A percentile compares a stretch with the other conserved stretches of the same genome.
phyloP scores from a whole-genome alignment of 2,329 filamentous ascomycete genomes.

The Botrytis tulipae region DNA sequence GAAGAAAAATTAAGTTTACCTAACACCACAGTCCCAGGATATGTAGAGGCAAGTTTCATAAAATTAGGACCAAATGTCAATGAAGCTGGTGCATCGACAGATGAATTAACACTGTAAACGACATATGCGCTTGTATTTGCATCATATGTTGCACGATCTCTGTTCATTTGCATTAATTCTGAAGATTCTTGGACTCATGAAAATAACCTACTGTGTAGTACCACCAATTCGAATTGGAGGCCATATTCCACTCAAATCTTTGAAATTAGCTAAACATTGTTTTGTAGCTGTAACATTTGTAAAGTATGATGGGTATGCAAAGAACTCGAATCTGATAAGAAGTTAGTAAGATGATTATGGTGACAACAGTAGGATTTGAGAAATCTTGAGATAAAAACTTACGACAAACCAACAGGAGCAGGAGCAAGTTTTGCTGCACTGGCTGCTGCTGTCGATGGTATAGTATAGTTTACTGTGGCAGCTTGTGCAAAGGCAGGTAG shows the following conservation, averaged over 20 bases:
- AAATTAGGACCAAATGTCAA: slow-evolving; percentile 54
- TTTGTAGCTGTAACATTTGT: slow-evolving; percentile 50
- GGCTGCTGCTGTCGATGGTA: slow-evolving; percentile 30
- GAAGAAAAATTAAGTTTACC: slow-evolving; percentile 32
- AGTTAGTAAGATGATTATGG: background rate
- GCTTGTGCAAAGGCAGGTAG: slow-evolving; percentile 2
- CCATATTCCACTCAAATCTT: slow-evolving; percentile 49
- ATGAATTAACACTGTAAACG: slow-evolving; percentile 48
- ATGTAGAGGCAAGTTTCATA: slow-evolving; percentile 49
- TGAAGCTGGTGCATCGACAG: slow-evolving; percentile 48
- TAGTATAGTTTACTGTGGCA: slow-evolving; percentile 25
- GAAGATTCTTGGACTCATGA: background rate
- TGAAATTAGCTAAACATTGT: slow-evolving; percentile 52
- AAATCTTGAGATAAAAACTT: slow-evolving; percentile 27
- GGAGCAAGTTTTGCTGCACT: slow-evolving; percentile 37
- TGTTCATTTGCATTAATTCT: slow-evolving; percentile 23
- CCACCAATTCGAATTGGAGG: slow-evolving; percentile 58
- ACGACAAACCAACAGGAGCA: slow-evolving; percentile 49
- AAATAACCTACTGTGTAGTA: slow-evolving; percentile 48
- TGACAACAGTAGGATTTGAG: background rate
- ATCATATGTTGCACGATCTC: slow-evolving; percentile 53
- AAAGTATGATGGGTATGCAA: slow-evolving; percentile 55
- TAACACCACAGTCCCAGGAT: slow-evolving; percentile 50
- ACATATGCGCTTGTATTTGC: slow-evolving; percentile 47
- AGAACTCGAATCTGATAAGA: slow-evolving; percentile 51